Evolutionary conservation across 2,329 filamentous ascomycete genomes (phyloP).

Genomic region (Ophiosphaerella herpotricha): DNA sequence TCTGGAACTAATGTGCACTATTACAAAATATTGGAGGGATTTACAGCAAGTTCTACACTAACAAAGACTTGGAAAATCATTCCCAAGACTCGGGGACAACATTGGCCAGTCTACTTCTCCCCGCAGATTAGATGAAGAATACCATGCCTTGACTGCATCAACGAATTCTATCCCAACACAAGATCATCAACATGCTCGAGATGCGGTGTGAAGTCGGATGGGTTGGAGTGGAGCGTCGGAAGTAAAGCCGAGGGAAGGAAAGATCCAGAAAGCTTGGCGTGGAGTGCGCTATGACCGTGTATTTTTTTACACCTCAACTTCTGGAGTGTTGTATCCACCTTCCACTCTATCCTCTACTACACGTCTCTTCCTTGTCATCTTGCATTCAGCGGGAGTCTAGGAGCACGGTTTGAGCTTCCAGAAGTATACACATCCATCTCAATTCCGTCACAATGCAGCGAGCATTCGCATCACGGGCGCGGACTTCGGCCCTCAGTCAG

Average conservation of each 20-base stretch:
- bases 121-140: too few relatives aligned
- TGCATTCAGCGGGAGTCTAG: constrained; percentile 45
- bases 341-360: constrained; percentile 21
- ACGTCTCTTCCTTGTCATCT: constrained; percentile 33
- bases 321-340: constrained; percentile 15
- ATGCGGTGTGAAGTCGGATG: constrained; percentile 1
- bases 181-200: neutral
- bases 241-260: constrained; percentile 11
- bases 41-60: too few relatives aligned
- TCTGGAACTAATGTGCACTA: too few relatives aligned
- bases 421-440: constrained; percentile 22
- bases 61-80: too few relatives aligned
- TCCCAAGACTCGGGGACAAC: too few relatives aligned
- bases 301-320: constrained; percentile 8
- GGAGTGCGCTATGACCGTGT: constrained; percentile 2
- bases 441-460: constrained; percentile 79
- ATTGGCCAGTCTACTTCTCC: too few relatives aligned
- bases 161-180: too few relatives aligned
- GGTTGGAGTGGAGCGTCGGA: constrained; percentile 1
- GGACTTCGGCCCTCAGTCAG: constrained; percentile 78
- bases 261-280: constrained; percentile 2
- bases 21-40: too few relatives aligned
- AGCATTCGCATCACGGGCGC: constrained; percentile 79
- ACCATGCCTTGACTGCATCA: neutral
- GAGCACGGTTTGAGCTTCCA: constrained; percentile 37